A percentile compares a stretch with the other conserved stretches of the same genome.
Conservation (phyloP, 257 asterid genomes). For the Gynochthodes officinalis region DNA sequence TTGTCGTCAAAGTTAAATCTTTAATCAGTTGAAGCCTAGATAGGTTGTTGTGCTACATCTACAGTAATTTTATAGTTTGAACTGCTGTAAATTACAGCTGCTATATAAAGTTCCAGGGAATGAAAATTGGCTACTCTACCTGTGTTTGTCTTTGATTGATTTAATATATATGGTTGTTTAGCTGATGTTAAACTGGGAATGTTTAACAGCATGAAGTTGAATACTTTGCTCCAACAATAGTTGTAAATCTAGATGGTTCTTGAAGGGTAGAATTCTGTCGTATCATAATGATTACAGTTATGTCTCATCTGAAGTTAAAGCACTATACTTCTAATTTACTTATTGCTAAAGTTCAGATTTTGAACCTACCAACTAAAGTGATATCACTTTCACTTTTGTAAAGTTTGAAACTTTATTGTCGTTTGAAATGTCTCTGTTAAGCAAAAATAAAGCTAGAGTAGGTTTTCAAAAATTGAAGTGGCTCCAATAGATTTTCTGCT, state of each 20-base stretch:
- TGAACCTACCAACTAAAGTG: slow-evolving; percentile 4
- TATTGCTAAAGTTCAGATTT: background rate
- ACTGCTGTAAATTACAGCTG: no score
- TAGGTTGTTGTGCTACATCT: background rate
- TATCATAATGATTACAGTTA: background rate
- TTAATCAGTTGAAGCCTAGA: no score
- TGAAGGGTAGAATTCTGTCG: background rate
- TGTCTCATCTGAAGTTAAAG: background rate
- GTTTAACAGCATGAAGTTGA: background rate
- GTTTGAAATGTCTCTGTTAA: background rate
- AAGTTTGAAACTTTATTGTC: background rate
- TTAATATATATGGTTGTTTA: no score
- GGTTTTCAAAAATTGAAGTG: background rate
- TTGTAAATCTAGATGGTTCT: background rate
- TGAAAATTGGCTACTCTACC: background rate
- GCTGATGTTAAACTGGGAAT: background rate
- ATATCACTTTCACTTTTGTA: slow-evolving; percentile 10
- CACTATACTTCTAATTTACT: slow-evolving; percentile 9
- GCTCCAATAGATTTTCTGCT: background rate
- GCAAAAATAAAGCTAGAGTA: background rate
- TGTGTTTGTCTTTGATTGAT: slow-evolving; percentile 1
- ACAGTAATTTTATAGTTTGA: background rate
- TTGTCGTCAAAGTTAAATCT: background rate
- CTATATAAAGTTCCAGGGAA: background rate
- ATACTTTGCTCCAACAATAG: background rate